Evolutionary conservation across 1,139 yeast species (phyloP), one percentile per base, ranked within the genome.

Genomic region (Yamadazyma blattariae): DNA sequence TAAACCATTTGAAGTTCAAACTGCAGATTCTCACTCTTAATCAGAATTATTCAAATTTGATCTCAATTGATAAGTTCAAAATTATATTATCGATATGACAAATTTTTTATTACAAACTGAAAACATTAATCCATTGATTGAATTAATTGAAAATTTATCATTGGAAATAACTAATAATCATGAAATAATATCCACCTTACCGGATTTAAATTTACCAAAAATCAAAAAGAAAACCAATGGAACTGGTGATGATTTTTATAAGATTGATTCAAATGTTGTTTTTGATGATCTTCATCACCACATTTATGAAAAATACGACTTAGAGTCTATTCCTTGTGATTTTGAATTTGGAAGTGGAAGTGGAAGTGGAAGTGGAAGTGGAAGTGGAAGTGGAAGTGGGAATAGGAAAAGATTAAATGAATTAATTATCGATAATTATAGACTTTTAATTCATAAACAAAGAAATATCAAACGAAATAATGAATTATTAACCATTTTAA

Each of bases 31-130:
- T 21, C 24, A 21, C 5, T 21, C 5, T 21, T 4, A 4, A 19
- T 7, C 11, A 21, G 24, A 21, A 21, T 7, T 21, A 11, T 21
- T 12, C 9, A 7, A 21, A 7, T 10, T 10, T 12, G 24, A 11
- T 21, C 9, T 7, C 24, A 11, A 21, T 21, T 10, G 11, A n/a
- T n/a, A n/a, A n/a, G n/a, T n/a, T n/a, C n/a, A n/a, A n/a, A n/a
- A n/a, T n/a, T n/a, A n/a, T n/a, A n/a, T n/a, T n/a, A n/a, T n/a
- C n/a, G n/a, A n/a, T 14, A 32, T 32, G 34, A 18, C 34, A 14
- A 32, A 22, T 23, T 62, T 55, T 34, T 49, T 64, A 30, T 51
- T 67, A 23, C 66, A 64, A 36, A 66, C 70, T 7, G 74, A 68
- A 39, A 65, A 62, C 38, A 51, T 57, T 29, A 57, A 56, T 28